Evolutionary conservation across 2,329 filamentous ascomycete species (phyloP), one percentile per base, ranked within the genome.

Genomic region (Dactylella cylindrospora): DNA sequence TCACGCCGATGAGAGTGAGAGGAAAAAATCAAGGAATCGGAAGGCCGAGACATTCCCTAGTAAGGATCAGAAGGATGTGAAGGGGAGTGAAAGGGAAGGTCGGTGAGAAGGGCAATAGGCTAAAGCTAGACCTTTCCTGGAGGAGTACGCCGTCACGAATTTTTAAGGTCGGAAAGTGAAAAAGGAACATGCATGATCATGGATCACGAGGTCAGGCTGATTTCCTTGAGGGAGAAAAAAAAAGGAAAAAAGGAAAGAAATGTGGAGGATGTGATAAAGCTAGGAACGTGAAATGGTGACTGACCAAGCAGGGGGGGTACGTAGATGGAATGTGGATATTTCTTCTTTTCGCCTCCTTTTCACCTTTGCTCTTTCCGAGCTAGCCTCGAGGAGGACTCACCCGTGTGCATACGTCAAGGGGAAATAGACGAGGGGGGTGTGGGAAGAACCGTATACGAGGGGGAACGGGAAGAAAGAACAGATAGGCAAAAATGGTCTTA

Each of bases 181-280:
- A 49, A 49, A 46, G 36, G 43, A 49, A 22, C 35, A 28, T 57
- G 52, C 52, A 57, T 57, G 28, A 23, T 25, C 52, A 57, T 57
- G 52, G 52, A 23, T 57, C 52, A 57, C 52, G 52, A 57, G 52
- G 52, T 41, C 38, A 49, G 52, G 26, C 52, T 57, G 52, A 49
- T 57, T 57, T 13, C n/a, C n/a, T 6, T 46, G 31, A 35, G 13
- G 1, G 20, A 22, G 35, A n/a, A n/a, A n/a, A n/a, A n/a, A n/a
- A n/a, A n/a, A n/a, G n/a, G n/a, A n/a, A n/a, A n/a, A n/a, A n/a
- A n/a, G n/a, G n/a, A n/a, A n/a, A n/a, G n/a, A n/a, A n/a, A n/a
- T n/a, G n/a, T 36, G 22, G 36, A 39, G 38, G 26, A 57, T 41
- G 52, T 57, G 52, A 44, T 29, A 36, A 49, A 35, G 4, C 20